Evolutionary conservation across 306 rosid genomes (phyloP).

Genomic region (Sicyos edulis): DNA sequence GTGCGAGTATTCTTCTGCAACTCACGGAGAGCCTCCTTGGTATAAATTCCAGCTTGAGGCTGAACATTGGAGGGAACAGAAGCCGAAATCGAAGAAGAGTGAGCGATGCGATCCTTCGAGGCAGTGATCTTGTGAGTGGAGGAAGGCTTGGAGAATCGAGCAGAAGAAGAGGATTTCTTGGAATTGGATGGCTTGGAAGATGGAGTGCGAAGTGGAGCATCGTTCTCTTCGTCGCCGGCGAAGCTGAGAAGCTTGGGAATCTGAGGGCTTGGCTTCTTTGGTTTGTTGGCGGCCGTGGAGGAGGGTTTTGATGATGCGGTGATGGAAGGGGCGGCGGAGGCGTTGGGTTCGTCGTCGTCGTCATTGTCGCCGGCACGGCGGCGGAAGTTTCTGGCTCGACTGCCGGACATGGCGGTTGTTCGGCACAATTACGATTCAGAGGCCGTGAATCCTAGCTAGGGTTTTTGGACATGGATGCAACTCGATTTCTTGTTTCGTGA

Average conservation of each 20-base stretch:
- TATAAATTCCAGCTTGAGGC: slow-evolving; percentile 86
- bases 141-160: slow-evolving; percentile 42
- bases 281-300: slow-evolving; percentile 29
- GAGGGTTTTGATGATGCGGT: background rate
- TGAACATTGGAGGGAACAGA: slow-evolving; percentile 66
- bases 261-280: slow-evolving; percentile 50
- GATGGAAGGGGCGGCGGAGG: slow-evolving; percentile 22
- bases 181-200: slow-evolving; percentile 31
- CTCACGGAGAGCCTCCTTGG: slow-evolving; percentile 47
- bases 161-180: slow-evolving; percentile 36
- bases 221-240: slow-evolving; percentile 65
- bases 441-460: background rate
- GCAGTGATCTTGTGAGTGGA: slow-evolving; percentile 65
- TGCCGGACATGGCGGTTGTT: slow-evolving; percentile 48
- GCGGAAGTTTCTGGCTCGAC: slow-evolving; percentile 70
- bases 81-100: slow-evolving; percentile 32
- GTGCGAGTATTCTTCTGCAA: slow-evolving; percentile 73
- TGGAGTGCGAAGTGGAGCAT: slow-evolving; percentile 34
- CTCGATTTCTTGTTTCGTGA: background rate
- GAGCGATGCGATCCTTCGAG: slow-evolving; percentile 51
- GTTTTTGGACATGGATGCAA: slow-evolving; percentile 8
- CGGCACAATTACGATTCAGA: background rate
- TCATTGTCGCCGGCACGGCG: slow-evolving; percentile 38
- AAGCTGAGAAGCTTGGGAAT: slow-evolving; percentile 76
- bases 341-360: slow-evolving; percentile 11